Base-by-base conservation (phyloP, 1,284 basidiomycete genomes). In the Leccinum huronense region DNA sequence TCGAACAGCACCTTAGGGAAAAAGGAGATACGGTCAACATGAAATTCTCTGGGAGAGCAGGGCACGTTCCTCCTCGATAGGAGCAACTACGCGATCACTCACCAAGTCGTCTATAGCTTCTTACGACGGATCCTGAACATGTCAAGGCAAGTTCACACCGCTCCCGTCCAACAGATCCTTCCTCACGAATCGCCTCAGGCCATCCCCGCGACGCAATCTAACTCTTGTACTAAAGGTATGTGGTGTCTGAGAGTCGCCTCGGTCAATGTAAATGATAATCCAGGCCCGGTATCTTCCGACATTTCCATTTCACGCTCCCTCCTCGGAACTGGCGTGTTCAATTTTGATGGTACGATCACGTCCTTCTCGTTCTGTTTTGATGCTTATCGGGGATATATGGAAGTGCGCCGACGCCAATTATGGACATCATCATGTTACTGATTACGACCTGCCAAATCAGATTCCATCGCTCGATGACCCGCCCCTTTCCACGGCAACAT, bases 241-340 rank as follows among this genome's bases (percentile, higher is more conserved):
- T 31, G 1, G 30, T 62, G 9, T 48, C 33, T 45, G 58, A 31
- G 31, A 10, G 27, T 60, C 45, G 38, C 36, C 23, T 45, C 55
- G 2, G 53, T 19, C 53, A 19, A 30, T 56, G 23, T 51, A 51
- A 14, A 71, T 69, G 62, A 66, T 62, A 67, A 14, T 60, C 36
- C 42, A 75, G 68, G 72, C n/a, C 64, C 67, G 14, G 27, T 68
- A 16, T 65, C 67, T n/a, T 66, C 68, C 27, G 69, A 73, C 5
- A 73, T 71, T 56, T 63, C 79, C 23, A 23, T 23, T 23, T 23
- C 23, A 38, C 64, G 69, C 34, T 75, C 78, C 3, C 66, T 85
- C 16, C 75, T 85, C 13, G 84, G 84, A 58, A 80, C 80, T 38
- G 86, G 86, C 0, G 83, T 87, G 1, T 87, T 87, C 68, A 87